Evolutionary conservation across 2,329 filamentous ascomycete species (phyloP).

Genomic region (Graphilbum ipis-grandicollis): DNA sequence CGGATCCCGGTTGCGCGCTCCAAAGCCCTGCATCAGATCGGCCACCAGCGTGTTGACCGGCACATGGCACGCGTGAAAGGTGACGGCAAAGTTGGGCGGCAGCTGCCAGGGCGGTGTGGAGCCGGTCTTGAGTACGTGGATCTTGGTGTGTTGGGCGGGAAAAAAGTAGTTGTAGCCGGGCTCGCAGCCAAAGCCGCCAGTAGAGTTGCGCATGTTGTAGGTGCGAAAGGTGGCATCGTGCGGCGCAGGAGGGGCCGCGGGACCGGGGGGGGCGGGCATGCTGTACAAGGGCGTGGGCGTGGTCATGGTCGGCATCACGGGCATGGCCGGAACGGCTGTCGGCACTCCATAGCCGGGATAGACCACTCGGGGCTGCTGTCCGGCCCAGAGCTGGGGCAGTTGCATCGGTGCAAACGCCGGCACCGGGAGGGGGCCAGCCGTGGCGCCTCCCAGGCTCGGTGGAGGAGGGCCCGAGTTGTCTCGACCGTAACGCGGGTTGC

Average conservation of each 20-base stretch:
- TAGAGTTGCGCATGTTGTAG: conserved; percentile 36
- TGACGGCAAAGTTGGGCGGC: conserved; percentile 21
- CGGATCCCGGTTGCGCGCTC: conserved; percentile 29
- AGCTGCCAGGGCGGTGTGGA: conserved; percentile 34
- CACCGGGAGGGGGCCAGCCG: background rate
- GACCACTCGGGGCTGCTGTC: background rate
- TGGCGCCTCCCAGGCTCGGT: background rate
- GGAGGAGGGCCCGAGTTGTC: conserved; percentile 6
- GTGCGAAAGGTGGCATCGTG: conserved; percentile 28
- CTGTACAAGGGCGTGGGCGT: background rate
- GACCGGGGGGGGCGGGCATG: conserved; percentile 5
- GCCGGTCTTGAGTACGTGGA: conserved; percentile 36
- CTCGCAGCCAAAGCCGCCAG: conserved; percentile 39
- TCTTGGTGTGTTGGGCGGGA: conserved; percentile 36
- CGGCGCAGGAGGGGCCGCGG: background rate
- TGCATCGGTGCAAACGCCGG: background rate
- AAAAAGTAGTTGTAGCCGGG: conserved; percentile 49
- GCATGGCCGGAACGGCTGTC: background rate
- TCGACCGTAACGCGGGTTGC: conserved; percentile 11
- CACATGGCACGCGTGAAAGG: conserved; percentile 32
- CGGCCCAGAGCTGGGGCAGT: background rate
- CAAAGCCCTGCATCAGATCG: conserved; percentile 41
- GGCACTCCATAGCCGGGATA: background rate
- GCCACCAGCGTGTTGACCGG: conserved; percentile 33
- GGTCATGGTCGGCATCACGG: background rate